phyloP scores from a whole-genome alignment of 805 yeast species.

The Candida xyloterini region DNA sequence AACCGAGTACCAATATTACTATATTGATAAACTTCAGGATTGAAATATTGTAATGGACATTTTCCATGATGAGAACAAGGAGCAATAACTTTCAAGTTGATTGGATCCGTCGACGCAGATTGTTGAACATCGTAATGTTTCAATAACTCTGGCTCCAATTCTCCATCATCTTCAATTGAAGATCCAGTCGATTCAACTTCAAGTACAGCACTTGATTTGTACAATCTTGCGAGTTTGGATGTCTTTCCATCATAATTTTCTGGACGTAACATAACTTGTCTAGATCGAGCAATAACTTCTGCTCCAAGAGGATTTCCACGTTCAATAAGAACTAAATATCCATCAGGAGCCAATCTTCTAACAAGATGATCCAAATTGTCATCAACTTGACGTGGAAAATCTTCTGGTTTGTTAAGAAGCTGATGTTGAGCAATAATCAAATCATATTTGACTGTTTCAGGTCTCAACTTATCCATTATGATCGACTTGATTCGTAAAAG shows the following conservation, averaged over 20 bases:
- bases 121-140: conserved; percentile 24
- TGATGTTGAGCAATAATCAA: conserved; percentile 83
- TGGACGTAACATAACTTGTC: conserved; percentile 89
- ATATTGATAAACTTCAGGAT: conserved; percentile 60
- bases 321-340: conserved; percentile 76
- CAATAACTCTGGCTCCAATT: conserved; percentile 23
- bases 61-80: conserved; percentile 88
- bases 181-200: conserved; percentile 17
- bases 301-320: conserved; percentile 89
- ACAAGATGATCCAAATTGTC: conserved; percentile 57
- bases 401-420: conserved; percentile 53
- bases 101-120: conserved; percentile 23
- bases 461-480: conserved; percentile 48
- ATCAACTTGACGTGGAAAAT: conserved; percentile 75
- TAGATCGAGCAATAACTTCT: conserved; percentile 83
- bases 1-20: conserved; percentile 54
- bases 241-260: conserved; percentile 54
- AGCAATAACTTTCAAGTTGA: conserved; percentile 66
- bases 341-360: conserved; percentile 67
- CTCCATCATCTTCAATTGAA: conserved; percentile 26
- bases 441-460: conserved; percentile 60
- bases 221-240: conserved; percentile 70
- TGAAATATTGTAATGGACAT: conserved; percentile 82
- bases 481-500: conserved; percentile 53
- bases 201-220: conserved; percentile 38